These are phyloP conservation scores for Xylariaceae sp. DNA, from an alignment of 2,329 filamentous ascomycete genomes.

Conservation along the genomic window DNA sequence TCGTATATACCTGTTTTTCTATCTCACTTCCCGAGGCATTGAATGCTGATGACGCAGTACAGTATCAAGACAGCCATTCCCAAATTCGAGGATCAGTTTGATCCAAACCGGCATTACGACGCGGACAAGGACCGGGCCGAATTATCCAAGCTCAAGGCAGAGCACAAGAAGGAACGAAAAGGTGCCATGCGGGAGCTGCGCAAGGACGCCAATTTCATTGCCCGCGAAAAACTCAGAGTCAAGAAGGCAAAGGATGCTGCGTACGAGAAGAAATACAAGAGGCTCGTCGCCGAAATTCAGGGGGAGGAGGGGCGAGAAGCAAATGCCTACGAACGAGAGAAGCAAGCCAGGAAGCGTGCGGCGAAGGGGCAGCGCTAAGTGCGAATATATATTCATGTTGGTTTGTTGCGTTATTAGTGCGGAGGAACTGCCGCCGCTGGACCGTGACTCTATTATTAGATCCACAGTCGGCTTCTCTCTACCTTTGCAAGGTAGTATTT, in stretches of 20 bases:
- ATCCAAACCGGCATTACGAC: constrained; percentile 95
- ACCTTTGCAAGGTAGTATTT: not conserved
- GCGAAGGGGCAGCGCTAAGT: constrained; percentile 41
- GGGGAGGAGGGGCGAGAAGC: constrained; percentile 82
- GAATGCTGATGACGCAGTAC: constrained; percentile 5
- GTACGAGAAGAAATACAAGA: constrained; percentile 95
- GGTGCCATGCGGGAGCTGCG: constrained; percentile 88
- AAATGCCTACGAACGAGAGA: constrained; percentile 88
- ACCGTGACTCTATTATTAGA: not conserved
- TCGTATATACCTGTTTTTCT: constrained; percentile 44
- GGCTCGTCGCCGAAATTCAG: constrained; percentile 90
- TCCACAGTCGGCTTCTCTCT: not conserved
- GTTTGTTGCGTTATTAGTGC: not conserved
- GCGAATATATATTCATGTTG: not conserved
- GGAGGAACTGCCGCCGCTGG: not conserved
- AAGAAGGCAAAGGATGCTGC: constrained; percentile 92
- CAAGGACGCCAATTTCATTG: constrained; percentile 93
- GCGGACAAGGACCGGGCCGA: constrained; percentile 87
- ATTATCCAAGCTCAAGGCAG: constrained; percentile 74
- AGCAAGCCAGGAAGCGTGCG: constrained; percentile 65
- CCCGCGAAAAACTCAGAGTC: constrained; percentile 79
- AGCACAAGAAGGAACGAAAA: constrained; percentile 94
- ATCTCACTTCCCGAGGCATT: not conserved
- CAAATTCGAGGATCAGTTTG: constrained; percentile 94
- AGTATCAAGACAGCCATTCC: constrained; percentile 57